Conservation (phyloP, 441 rosid genomes). For the Iberis amara region DNA sequence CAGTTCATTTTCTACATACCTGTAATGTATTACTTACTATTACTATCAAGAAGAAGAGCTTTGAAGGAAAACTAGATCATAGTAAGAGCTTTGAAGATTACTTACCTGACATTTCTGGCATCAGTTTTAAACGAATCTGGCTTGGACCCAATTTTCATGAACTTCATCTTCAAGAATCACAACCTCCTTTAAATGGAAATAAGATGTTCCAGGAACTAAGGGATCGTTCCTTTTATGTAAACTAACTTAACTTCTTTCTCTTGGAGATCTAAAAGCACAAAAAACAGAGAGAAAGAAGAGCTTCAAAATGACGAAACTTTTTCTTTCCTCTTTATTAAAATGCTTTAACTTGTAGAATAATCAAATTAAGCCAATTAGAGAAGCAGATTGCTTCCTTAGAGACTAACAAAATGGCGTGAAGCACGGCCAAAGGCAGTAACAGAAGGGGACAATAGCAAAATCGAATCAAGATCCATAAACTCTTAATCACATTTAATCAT, state of each 20-base stretch:
- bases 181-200: constrained; percentile 39
- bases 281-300: constrained; percentile 35
- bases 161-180: constrained; percentile 60
- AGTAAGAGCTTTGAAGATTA: not conserved
- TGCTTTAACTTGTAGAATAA: constrained; percentile 34
- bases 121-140: constrained; percentile 63
- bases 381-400: constrained; percentile 53
- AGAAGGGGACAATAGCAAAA: constrained; percentile 64
- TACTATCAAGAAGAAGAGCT: no score
- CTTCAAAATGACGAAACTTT: constrained; percentile 32
- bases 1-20: constrained; percentile 66
- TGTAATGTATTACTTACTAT: constrained; percentile 20
- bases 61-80: no score
- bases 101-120: constrained; percentile 57
- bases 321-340: constrained; percentile 33
- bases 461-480: constrained; percentile 58
- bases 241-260: constrained; percentile 36
- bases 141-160: constrained; percentile 92
- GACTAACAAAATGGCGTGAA: constrained; percentile 67
- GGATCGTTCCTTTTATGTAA: constrained; percentile 31
- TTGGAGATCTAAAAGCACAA: constrained; percentile 41
- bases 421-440: constrained; percentile 48
- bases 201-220: constrained; percentile 34
- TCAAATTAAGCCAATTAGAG: constrained; percentile 41
- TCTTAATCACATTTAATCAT: constrained; percentile 30